Evolutionary conservation across 2,329 filamentous ascomycete genomes (phyloP).

Genomic region (Aureobasidium sp.): DNA sequence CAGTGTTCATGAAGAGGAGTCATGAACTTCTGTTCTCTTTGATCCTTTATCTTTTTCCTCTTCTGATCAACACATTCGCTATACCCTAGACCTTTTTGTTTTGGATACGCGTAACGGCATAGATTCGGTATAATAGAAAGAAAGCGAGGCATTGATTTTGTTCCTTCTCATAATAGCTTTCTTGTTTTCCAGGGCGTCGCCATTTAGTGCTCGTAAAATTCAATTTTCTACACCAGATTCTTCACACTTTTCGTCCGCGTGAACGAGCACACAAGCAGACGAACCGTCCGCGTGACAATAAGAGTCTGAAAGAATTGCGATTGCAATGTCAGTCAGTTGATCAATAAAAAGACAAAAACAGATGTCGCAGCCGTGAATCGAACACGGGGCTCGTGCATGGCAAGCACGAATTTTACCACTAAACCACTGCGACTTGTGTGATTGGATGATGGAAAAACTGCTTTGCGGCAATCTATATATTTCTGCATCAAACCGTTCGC

Average conservation of each 20-base stretch:
- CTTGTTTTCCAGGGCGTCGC: not conserved
- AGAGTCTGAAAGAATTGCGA: not conserved
- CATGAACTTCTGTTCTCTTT: not conserved
- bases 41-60: too few species aligned
- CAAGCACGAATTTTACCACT: constrained; percentile 12
- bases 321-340: not conserved
- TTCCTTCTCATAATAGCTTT: not conserved
- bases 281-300: too few species aligned
- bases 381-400: constrained; percentile 12
- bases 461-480: not conserved
- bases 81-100: not conserved
- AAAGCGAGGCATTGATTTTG: not conserved
- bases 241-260: not conserved
- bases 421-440: constrained; percentile 8
- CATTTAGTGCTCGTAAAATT: not conserved
- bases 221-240: not conserved
- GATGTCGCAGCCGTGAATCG: constrained; percentile 12
- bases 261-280: not conserved
- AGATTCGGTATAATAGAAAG: not conserved
- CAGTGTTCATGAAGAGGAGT: constrained; percentile 13
- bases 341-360: not conserved
- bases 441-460: not conserved
- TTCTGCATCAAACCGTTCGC: not conserved
- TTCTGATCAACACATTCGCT: not conserved
- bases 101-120: not conserved